Evolutionary conservation across 768 basidiomycete genomes (phyloP), one percentile per base, ranked within the genome.

Genomic region (Pleurotus platypus): DNA sequence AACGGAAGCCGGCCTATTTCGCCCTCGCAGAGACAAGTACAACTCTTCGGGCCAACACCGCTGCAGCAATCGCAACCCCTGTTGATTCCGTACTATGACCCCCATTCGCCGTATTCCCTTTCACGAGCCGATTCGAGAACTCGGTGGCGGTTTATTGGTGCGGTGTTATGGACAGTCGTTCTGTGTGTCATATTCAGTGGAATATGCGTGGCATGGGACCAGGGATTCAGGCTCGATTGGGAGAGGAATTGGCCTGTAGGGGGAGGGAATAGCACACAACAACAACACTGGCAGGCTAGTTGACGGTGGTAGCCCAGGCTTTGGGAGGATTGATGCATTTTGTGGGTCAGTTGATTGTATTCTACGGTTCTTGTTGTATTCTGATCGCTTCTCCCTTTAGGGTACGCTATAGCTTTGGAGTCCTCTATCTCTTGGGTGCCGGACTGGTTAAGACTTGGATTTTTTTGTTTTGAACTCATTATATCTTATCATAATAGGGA

Each of bases 41-140:
- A 57, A 35, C 15, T 47, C 8, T 72, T 84, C 60, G 73, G 72
- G 43, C 72, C 76, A 15, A 76, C 74, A 37, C 76, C 72, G 12
- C 65, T 72, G n/a, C 72, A 67, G 6, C 67, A 71, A 20, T 55
- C 63, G n/a, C 72, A 72, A 58, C 61, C 65, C 1, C 58, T 71
- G 7, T 63, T 75, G 38, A 72, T 75, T 51, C 70, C 70, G 20
- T 76, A 78, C 63, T 74, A 77, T 58, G 76, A 72, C 49, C 61
- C 69, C 18, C 64, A 62, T 13, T 71, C 70, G n/a, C 63, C 65
- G 30, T 60, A 69, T 27, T 67, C 69, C 27, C 56, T 69, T 22
- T 51, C 61, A 13, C 63, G 61, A 54, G 74, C 75, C 24, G 75
- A 73, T 62, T 46, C 64, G 2, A 65, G 77, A 50, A 77, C 77